Evolutionary conservation across 1,139 yeast genomes (phyloP).

Genomic region (Debaryomycetaceae sp.): DNA sequence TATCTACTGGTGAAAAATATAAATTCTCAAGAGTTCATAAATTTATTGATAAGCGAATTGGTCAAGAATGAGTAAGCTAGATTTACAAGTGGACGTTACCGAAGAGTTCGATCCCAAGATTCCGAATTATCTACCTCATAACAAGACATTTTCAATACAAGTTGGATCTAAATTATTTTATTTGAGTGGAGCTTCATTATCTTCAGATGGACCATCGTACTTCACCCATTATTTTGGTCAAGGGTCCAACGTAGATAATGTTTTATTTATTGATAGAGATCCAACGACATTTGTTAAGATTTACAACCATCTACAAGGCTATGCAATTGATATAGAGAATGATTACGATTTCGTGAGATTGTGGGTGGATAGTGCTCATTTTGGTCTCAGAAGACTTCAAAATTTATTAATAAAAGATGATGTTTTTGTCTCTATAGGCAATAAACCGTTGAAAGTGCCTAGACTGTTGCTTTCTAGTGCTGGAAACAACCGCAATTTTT

Average conservation of each 20-base stretch:
- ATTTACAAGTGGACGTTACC: conserved; percentile 5
- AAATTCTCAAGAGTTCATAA: neutral
- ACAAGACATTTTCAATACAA: conserved; percentile 66
- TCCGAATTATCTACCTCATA: conserved; percentile 58
- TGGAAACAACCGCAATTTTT: conserved; percentile 78
- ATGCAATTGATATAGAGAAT: conserved; percentile 54
- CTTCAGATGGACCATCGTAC: conserved; percentile 73
- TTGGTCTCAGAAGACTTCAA: conserved; percentile 57
- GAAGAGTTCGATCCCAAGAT: conserved; percentile 47
- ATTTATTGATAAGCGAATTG: neutral
- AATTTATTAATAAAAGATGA: conserved; percentile 50
- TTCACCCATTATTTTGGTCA: conserved; percentile 49
- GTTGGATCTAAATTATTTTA: conserved; percentile 63
- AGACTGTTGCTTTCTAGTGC: conserved; percentile 46
- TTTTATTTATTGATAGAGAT: conserved; percentile 74
- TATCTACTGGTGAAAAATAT: neutral
- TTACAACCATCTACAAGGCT: conserved; percentile 74
- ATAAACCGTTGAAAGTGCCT: conserved; percentile 56
- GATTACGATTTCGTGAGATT: conserved; percentile 62
- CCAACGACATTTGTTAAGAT: conserved; percentile 67
- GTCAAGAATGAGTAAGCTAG: neutral
- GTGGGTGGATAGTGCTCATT: conserved; percentile 73
- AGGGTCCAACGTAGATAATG: conserved; percentile 37
- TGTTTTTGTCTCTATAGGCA: conserved; percentile 61
- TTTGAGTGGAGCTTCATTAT: conserved; percentile 77